These are phyloP conservation scores for Prunus padus DNA, from an alignment of 306 rosid genomes.

Conservation along the genomic window DNA sequence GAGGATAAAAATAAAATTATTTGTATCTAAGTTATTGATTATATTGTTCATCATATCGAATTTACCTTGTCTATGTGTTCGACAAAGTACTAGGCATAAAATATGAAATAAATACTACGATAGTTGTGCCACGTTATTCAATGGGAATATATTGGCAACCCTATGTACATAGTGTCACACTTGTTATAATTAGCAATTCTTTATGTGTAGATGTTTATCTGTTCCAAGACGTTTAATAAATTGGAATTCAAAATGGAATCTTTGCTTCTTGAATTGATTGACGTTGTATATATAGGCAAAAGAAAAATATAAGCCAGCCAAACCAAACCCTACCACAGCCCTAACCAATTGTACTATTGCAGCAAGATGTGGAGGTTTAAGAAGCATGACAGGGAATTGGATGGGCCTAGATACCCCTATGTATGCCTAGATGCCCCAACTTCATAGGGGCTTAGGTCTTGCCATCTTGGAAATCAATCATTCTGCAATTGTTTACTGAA, in stretches of 20 bases:
- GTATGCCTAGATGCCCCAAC: neutral
- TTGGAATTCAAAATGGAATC: neutral
- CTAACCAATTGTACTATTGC: no score
- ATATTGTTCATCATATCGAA: no score
- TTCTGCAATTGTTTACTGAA: neutral
- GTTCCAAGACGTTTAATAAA: neutral
- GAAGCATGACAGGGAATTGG: constrained; percentile 16
- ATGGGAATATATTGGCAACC: neutral
- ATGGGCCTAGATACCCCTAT: neutral
- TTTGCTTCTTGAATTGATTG: neutral
- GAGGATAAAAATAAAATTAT: no score
- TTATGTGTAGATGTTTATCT: neutral
- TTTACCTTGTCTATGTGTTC: no score
- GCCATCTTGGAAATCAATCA: neutral
- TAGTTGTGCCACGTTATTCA: neutral
- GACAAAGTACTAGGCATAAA: no score
- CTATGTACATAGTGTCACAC: neutral
- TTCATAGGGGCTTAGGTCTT: neutral
- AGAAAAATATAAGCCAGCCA: no score
- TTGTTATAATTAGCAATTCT: neutral
- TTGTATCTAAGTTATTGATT: no score
- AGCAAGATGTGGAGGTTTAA: constrained; percentile 2
- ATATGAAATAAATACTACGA: neutral
- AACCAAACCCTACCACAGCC: no score
- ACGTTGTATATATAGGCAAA: neutral